A percentile compares a stretch with the other conserved stretches of the same genome.
Conservation (phyloP, 495 filamentous ascomycete species). For the Aspergillus asperescens region DNA sequence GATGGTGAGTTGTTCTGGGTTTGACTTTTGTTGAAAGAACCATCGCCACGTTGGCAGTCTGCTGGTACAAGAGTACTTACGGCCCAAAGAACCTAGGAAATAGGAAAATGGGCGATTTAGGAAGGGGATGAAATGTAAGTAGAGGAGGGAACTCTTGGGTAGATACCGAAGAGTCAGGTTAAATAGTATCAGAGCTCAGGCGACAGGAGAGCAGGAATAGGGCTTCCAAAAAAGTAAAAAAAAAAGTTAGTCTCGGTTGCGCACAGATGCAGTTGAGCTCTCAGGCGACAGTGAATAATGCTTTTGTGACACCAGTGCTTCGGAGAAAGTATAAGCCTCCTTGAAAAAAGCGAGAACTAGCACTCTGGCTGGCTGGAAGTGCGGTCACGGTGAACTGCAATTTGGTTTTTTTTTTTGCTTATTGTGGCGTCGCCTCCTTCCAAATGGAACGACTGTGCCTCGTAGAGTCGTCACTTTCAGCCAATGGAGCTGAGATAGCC, state of each 20-base stretch:
- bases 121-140: not conserved
- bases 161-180: not conserved
- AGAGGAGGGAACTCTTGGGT: not conserved
- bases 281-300: not conserved
- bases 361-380: not conserved
- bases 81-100: conserved; percentile 1
- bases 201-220: not conserved
- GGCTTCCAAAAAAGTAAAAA: conserved; percentile 8
- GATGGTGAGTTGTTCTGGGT: conserved; percentile 7
- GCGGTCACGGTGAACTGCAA: conserved; percentile 4
- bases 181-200: conserved; percentile 5
- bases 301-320: not conserved
- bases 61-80: conserved; percentile 1
- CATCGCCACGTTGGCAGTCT: conserved; percentile 19
- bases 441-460: conserved; percentile 13
- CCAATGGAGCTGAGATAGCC: conserved; percentile 12
- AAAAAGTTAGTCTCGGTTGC: not conserved
- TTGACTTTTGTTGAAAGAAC: conserved; percentile 11
- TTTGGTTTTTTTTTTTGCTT: conserved; percentile 6
- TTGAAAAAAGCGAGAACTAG: conserved; percentile 5
- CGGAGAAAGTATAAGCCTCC: conserved; percentile 6
- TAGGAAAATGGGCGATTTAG: not conserved
- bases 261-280: conserved; percentile 8
- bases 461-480: conserved; percentile 7
- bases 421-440: conserved; percentile 3